Base-by-base conservation (phyloP, 2,329 filamentous ascomycete species). In the Phaeomoniella chlamydospora region DNA sequence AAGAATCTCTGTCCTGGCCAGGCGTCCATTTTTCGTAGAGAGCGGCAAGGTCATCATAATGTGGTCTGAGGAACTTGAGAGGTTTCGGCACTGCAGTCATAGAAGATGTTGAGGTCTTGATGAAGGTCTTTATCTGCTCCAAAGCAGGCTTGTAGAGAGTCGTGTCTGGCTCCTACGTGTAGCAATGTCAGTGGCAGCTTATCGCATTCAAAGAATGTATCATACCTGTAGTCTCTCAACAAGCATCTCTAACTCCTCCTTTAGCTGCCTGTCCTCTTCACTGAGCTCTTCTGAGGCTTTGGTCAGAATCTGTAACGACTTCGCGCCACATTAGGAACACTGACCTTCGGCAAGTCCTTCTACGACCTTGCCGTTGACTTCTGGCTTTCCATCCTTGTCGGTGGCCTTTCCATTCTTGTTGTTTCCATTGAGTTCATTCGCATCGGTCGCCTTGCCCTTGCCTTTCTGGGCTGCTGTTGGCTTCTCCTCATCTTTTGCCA, bases 81-180 rank as follows among this genome's bases (percentile, higher is more conserved):
- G 90, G 90, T 64, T 98, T 98, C 15, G 92, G 90, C 43, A 98
- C 90, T 41, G 90, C 90, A 34, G 90, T 98, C 90, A 98, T 98
- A 32, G 92, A 98, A 40, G 87, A 96, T 46, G 90, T 98, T 41
- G 90, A 94, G 38, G 90, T 98, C 69, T 94, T 96, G 70, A 98
- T 98, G 55, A 85, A 92, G 52, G 79, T 85, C 68, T 94, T 96
- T 76, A 98, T 94, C 47, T 86, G 81, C 61, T 96, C 87, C 47
- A 98, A 69, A 37, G 90, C 82, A 40, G 87, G 75, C 58, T 87
- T 88, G 68, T 96, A 94, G 48, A 96, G 80, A 40, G 76, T 77
- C 46, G 72, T 70, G 62, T 96, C 82, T 46, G 80, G 71, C 66
- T 96, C 90, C 84, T 93, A 52, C 3, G 41, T 31, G n/a, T 5